Evolutionary conservation across 345 rosid genomes (phyloP), one percentile per base, ranked within the genome.

Genomic region (Salix caprea): DNA sequence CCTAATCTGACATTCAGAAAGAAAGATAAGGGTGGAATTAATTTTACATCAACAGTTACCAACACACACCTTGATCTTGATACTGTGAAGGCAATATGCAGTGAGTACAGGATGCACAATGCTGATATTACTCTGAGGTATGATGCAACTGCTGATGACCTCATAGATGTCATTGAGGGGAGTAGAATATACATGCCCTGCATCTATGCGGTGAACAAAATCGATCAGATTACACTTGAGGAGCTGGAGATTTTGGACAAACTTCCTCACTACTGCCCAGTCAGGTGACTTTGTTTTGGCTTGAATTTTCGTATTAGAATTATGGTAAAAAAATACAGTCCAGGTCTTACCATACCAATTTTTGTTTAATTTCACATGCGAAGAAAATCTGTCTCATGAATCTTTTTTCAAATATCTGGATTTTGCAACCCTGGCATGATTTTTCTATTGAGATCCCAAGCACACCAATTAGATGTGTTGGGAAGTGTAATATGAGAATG

Each of bases 141-240:
- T 73, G 99, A 96, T 89, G 99, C 99, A 15, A 91, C 97, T 12
- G 99, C 97, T 67, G 99, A 96, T 89, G 99, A 96, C 85, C 98
- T 96, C 74, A 96, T 96, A 28, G 99, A 96, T 79, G 98, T 93
- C 75, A 96, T 96, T 34, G 99, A 96, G 75, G 99, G 99, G 32
- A 93, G 99, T 84, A 87, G 99, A 81, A 87, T 93, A 78, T 96
- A 93, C 80, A 96, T 83, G 90, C 98, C 99, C n/a, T 93, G 99
- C 90, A 93, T 96, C 85, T 96, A 96, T 69, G 98, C 80, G 0
- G 82, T 96, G 72, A 96, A 96, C 91, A 96, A 96, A 85, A 96
- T 96, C 73, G 99, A 96, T 84, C 97, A 92, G 82, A 96, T 96
- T 76, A 89, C 98, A 16, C 89, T 93, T 6, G 99, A 96, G 85